These are phyloP conservation scores for Sicyos baderoa DNA, from an alignment of 306 rosid genomes.

Conservation along the genomic window DNA sequence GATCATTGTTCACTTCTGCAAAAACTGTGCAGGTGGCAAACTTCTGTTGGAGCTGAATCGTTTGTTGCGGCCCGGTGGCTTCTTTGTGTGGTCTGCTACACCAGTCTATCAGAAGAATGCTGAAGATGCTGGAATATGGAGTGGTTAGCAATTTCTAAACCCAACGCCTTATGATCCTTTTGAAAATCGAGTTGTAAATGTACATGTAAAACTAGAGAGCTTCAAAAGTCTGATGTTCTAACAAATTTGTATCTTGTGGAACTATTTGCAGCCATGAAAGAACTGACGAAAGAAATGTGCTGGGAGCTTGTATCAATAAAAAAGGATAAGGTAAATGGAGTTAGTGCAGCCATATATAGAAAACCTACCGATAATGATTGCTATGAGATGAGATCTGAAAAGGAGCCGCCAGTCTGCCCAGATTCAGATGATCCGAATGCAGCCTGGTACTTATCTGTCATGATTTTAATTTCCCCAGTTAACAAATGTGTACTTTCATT, in stretches of 20 bases:
- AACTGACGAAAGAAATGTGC: conserved; percentile 68
- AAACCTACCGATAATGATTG: conserved; percentile 82
- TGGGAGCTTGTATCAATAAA: conserved; percentile 70
- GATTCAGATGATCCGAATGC: conserved; percentile 75
- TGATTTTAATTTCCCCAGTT: neutral
- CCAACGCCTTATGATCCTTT: neutral
- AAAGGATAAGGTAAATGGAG: conserved; percentile 73
- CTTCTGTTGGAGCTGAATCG: conserved; percentile 96
- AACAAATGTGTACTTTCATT: neutral
- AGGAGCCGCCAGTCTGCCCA: conserved; percentile 66
- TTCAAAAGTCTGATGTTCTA: conserved; percentile 11
- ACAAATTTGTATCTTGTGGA: conserved; percentile 20
- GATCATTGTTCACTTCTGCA: conserved; percentile 25
- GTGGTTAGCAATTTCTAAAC: conserved; percentile 38
- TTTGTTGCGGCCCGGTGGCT: conserved; percentile 93
- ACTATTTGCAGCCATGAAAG: conserved; percentile 63
- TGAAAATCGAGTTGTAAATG: neutral
- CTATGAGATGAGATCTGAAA: conserved; percentile 59
- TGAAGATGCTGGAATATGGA: conserved; percentile 88
- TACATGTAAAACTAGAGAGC: neutral
- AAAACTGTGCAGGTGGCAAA: conserved; percentile 72
- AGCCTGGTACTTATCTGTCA: conserved; percentile 53
- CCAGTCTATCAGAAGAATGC: conserved; percentile 80
- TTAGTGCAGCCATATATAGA: conserved; percentile 70
- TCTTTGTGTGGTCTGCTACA: conserved; percentile 98